These are phyloP conservation scores for Ogataea henricii DNA, from an alignment of 805 yeast species.

Conservation along the genomic window DNA sequence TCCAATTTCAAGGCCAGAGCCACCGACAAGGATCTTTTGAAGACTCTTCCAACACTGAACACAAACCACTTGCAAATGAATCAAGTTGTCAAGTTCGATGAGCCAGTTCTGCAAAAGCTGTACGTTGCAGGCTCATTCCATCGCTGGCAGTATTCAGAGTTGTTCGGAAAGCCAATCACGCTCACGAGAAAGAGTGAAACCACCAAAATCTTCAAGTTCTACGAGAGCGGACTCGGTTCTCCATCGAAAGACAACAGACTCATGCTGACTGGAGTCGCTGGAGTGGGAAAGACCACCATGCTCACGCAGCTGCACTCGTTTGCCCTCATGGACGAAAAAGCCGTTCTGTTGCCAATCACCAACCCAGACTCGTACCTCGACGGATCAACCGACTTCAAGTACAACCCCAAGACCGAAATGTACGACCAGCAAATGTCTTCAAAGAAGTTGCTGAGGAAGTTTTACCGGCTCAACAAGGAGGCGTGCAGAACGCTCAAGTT, in stretches of 20 bases:
- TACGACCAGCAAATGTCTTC: conserved; percentile 82
- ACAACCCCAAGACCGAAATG: conserved; percentile 45
- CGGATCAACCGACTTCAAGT: conserved; percentile 71
- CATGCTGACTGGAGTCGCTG: conserved; percentile 67
- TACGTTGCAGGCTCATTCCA: conserved; percentile 63
- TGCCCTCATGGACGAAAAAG: conserved; percentile 34
- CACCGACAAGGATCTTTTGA: conserved; percentile 21
- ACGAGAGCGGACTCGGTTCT: conserved; percentile 36
- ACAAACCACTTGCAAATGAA: conserved; percentile 22
- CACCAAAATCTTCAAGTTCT: conserved; percentile 39
- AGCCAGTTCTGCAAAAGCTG: conserved; percentile 44
- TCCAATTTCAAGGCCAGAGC: conserved; percentile 29
- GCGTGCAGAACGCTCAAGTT: conserved; percentile 36
- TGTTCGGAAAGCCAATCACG: conserved; percentile 61
- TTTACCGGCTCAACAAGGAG: conserved; percentile 47
- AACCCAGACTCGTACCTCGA: conserved; percentile 61
- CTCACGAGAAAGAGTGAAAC: conserved; percentile 55
- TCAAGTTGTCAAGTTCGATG: conserved; percentile 43
- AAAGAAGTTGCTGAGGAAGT: conserved; percentile 57
- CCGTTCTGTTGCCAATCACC: conserved; percentile 64
- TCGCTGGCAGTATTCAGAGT: conserved; percentile 67
- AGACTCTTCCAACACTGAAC: conserved; percentile 21
- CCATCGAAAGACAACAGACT: conserved; percentile 48
- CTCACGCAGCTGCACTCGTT: conserved; percentile 70
- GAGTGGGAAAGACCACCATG: conserved; percentile 77